These are phyloP conservation scores for Backusella mclennaniae DNA, from an alignment of 192 early-diverging fungal genomes.

Conservation along the genomic window DNA sequence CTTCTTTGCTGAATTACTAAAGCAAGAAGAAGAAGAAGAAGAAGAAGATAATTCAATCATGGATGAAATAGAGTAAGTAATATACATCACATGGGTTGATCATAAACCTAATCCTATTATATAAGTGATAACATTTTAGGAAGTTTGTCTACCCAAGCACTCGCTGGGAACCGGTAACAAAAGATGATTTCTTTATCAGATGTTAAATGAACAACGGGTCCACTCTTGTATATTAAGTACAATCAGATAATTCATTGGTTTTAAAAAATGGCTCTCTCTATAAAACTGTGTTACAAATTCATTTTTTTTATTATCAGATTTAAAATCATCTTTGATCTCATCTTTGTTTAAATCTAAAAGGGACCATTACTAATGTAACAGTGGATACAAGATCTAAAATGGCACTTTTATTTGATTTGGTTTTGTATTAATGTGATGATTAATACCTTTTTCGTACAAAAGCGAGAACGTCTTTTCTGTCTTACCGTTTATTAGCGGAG, in stretches of 20 bases:
- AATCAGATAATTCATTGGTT: constrained; percentile 9
- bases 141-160: neutral
- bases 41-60: neutral
- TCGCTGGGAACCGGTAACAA: neutral
- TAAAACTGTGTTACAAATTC: neutral
- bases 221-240: neutral
- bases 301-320: neutral
- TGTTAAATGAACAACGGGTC: neutral
- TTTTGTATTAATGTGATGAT: neutral
- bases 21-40: neutral
- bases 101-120: neutral
- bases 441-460: neutral
- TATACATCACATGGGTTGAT: neutral
- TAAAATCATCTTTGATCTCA: neutral
- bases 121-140: neutral
- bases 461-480: neutral
- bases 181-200: neutral
- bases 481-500: neutral
- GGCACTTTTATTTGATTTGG: neutral
- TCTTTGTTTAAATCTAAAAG: neutral
- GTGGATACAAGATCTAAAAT: neutral
- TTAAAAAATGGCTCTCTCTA: neutral
- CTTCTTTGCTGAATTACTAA: neutral
- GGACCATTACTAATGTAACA: neutral
- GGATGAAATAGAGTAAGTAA: neutral